Base-by-base conservation (phyloP, 1,284 basidiomycete species). In the Moesziomyces globuligerus region DNA sequence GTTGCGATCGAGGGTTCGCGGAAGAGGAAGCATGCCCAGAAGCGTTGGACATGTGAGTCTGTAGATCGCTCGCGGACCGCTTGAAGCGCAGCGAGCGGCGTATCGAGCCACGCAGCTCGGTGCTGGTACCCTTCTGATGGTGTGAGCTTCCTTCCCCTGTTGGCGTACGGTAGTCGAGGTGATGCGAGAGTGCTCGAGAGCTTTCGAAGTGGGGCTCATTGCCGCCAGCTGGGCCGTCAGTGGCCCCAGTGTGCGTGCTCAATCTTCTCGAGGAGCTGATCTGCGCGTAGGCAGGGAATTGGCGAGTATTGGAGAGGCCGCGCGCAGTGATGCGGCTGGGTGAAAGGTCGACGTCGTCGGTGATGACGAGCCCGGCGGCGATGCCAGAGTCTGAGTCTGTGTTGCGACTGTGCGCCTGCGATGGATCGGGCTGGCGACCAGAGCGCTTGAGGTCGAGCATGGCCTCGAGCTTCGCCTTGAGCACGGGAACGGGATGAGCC, bases 301-400 rank as follows among this genome's bases (percentile, higher is more conserved):
- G 51, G 5, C 42, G 29, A 15, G 32, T 58, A 11, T 47, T 17
- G 2, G 62, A 32, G 13, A 59, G 39, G 13, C 43, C 32, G 17
- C 55, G 62, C 13, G 55, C 51, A 29, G 51, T 51, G 24, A 78
- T 67, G 23, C 76, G 65, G 48, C 72, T 72, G 2, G 75, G 56
- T 17, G 74, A 76, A 9, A 78, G 54, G 39, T 78, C 76, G 29
- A 76, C 49, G 41, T 78, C 74, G 43, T 78, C 76, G 5, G 74
- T 73, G 47, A 78, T 78, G 32, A 78, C 47, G 15, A 78, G 52
- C 7, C 76, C 76, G 7, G 58, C 65, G 17, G 72, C 66, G 26
- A 78, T 55, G 40, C 74, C 72, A 1, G 59, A 48, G 24, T 78
- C 75, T 7, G 57, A 42, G 39, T 70, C 70, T 5, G 48, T 39